A percentile compares a stretch with the other conserved stretches of the same genome.
These are phyloP conservation scores for Pholiota microspora DNA, from an alignment of 768 basidiomycete genomes.

Conservation along the genomic window DNA sequence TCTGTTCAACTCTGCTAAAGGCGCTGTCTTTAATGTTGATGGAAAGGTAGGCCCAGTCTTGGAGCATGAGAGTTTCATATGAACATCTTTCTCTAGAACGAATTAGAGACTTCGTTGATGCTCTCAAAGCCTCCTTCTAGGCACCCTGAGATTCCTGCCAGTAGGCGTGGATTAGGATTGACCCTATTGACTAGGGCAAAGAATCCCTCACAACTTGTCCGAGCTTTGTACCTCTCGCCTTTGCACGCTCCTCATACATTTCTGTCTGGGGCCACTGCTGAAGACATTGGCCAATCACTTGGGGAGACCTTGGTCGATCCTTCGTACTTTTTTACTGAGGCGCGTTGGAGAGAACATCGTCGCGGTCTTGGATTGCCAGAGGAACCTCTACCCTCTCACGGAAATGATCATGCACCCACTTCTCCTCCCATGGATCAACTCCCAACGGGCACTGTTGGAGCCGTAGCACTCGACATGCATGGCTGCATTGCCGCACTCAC, in stretches of 20 bases:
- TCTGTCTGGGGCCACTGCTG: constrained; percentile 65
- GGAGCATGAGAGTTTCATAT: no score
- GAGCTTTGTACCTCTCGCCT: constrained; percentile 71
- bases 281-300: constrained; percentile 53
- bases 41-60: constrained; percentile 54
- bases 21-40: constrained; percentile 78
- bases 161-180: constrained; percentile 60
- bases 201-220: constrained; percentile 73
- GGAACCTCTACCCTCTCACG: constrained; percentile 45
- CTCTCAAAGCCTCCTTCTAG: constrained; percentile 72
- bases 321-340: constrained; percentile 76
- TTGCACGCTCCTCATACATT: constrained; percentile 62
- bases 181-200: constrained; percentile 65
- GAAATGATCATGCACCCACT: constrained; percentile 16
- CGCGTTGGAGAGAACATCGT: constrained; percentile 76
- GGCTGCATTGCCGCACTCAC: constrained; percentile 75
- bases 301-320: constrained; percentile 64
- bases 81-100: constrained; percentile 48
- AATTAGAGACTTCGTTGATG: constrained; percentile 81
- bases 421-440: constrained; percentile 45
- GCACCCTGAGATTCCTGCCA: constrained; percentile 54
- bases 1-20: constrained; percentile 77
- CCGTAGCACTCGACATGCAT: constrained; percentile 72
- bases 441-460: constrained; percentile 82
- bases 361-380: constrained; percentile 73